These are phyloP conservation scores for Friedmanniomyces endolithicus DNA, from an alignment of 495 filamentous ascomycete species.

Conservation along the genomic window DNA sequence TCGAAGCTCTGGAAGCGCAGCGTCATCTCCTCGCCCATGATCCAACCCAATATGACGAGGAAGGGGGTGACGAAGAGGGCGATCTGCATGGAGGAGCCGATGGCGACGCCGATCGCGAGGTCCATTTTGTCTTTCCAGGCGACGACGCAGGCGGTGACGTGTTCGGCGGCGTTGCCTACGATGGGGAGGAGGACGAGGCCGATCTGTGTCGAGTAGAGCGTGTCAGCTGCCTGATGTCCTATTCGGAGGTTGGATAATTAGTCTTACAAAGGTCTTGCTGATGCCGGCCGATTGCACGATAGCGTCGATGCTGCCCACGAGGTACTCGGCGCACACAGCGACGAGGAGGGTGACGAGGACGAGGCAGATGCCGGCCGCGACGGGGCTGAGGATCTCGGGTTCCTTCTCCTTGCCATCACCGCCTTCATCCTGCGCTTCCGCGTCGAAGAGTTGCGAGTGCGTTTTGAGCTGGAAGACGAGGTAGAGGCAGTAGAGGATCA, in stretches of 20 bases:
- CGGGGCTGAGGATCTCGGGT: constrained; percentile 50
- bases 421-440: constrained; percentile 35
- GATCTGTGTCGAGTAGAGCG: no score
- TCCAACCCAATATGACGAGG: constrained; percentile 86
- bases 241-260: no score
- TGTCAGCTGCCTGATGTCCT: no score
- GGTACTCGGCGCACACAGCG: constrained; percentile 83
- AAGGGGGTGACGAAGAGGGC: constrained; percentile 84
- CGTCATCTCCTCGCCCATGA: constrained; percentile 71
- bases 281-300: constrained; percentile 74
- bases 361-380: constrained; percentile 59
- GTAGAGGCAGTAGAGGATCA: constrained; percentile 80
- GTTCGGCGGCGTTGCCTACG: constrained; percentile 94
- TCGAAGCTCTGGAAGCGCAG: constrained; percentile 87
- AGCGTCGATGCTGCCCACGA: constrained; percentile 84
- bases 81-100: constrained; percentile 89
- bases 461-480: constrained; percentile 81
- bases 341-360: constrained; percentile 69
- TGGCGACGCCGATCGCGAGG: constrained; percentile 84
- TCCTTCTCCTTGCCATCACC: constrained; percentile 37
- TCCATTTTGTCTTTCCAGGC: constrained; percentile 97
- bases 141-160: constrained; percentile 88
- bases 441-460: constrained; percentile 70
- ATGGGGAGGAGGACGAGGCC: constrained; percentile 92
- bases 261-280: constrained; percentile 73